Base-by-base conservation (phyloP, 2,329 filamentous ascomycete species). In the Epichloe hybrida region DNA sequence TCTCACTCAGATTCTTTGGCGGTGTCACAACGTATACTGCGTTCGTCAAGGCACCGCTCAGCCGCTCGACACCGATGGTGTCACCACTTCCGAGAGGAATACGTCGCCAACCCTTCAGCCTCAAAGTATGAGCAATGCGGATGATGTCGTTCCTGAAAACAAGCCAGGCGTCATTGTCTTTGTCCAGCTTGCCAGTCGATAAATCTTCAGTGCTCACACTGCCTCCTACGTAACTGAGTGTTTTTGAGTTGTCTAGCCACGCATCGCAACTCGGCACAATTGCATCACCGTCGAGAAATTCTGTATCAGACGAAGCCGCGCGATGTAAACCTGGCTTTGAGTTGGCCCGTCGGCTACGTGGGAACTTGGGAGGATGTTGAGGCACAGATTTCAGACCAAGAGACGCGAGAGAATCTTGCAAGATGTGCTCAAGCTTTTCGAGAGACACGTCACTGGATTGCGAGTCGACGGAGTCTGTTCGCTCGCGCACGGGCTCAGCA, bases 11-110 rank as follows among this genome's bases (percentile, higher is more conserved):
- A 37, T 85, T 74, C 39, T 78, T 71, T 0, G 91, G 90, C 2
- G 91, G 90, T 1, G 81, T 85, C 21, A 97, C 89, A 48, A 95
- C 89, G 63, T 97, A 98, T 37, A 98, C 90, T 11, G 91, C 89
- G 63, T 98, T 98, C 20, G 93, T 98, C 57, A 98, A 70, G 8
- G 93, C 93, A 54, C 93, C 93, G 64, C 91, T 96, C 31, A 94
- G 72, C 47, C 87, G 78, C 66, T 86, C 77, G 5, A 93, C 84
- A 2, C 76, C 75, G 55, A 93, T 82, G 38, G 72, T 73, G 48
- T 80, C 78, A 56, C 84, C 86, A 55, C 74, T 72, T 11, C 87
- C 84, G 48, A 91, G 69, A 0, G 88, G 79, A 0, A 98, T 81
- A 53, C 82, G 82, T 49, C 90, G 81, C 93, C 93, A 98, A 9